phyloP scores from a whole-genome alignment of 306 rosid species.

The Casuarina cunninghamiana region DNA sequence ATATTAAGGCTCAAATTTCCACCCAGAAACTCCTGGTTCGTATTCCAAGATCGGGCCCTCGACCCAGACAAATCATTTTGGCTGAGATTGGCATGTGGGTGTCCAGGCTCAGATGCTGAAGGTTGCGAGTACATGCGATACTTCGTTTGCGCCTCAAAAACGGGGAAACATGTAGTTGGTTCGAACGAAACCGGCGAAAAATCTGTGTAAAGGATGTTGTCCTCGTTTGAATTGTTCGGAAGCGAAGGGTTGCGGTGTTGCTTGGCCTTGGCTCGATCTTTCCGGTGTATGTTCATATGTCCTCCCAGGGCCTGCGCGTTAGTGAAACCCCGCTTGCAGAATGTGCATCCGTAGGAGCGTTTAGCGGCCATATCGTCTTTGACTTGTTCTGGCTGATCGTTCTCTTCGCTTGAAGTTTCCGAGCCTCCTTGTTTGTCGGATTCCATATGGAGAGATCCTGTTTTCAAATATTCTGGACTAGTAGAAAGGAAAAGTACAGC shows the following conservation, averaged over 20 bases:
- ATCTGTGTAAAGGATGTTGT: constrained; percentile 29
- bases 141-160: constrained; percentile 44
- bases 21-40: constrained; percentile 49
- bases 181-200: constrained; percentile 32
- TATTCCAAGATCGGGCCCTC: constrained; percentile 33
- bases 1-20: constrained; percentile 70
- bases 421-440: constrained; percentile 41
- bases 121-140: constrained; percentile 40
- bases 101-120: constrained; percentile 21
- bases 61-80: constrained; percentile 23
- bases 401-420: constrained; percentile 66
- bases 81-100: constrained; percentile 20
- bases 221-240: constrained; percentile 21
- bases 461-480: neutral
- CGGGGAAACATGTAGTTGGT: constrained; percentile 25
- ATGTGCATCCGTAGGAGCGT: constrained; percentile 80
- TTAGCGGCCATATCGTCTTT: constrained; percentile 31
- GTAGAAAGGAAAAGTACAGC: neutral
- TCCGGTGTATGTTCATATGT: constrained; percentile 93
- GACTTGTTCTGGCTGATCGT: constrained; percentile 26
- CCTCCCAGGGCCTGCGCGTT: constrained; percentile 97
- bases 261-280: constrained; percentile 70
- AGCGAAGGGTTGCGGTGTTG: constrained; percentile 29
- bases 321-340: constrained; percentile 90
- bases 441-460: constrained; percentile 32